Evolutionary conservation across 371 early-diverging fungal genomes (phyloP).

Genomic region (Rhizopus arrhizus): DNA sequence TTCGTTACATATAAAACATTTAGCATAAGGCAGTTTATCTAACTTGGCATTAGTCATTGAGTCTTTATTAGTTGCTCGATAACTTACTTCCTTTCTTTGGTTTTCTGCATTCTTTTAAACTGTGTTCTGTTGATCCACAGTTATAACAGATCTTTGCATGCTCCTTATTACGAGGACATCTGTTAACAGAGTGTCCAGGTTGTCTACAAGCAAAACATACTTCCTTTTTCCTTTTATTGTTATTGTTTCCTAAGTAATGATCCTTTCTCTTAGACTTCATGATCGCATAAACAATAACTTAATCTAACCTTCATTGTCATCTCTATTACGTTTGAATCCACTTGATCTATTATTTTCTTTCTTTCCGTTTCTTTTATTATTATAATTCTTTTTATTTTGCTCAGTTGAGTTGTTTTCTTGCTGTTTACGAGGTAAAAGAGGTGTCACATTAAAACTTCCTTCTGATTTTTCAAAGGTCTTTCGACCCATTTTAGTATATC

Average conservation of each 20-base stretch:
- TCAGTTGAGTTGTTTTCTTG: conserved; percentile 10
- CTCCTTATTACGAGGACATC: conserved; percentile 69
- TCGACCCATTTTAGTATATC: conserved; percentile 64
- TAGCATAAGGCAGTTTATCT: conserved; percentile 67
- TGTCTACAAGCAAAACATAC: conserved; percentile 86
- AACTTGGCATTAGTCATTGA: background rate
- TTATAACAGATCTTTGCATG: conserved; percentile 75
- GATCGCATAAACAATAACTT: background rate
- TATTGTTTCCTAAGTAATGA: background rate
- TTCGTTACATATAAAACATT: conserved; percentile 85
- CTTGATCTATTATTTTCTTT: background rate
- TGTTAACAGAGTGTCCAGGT: conserved; percentile 79
- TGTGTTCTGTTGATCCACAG: conserved; percentile 86
- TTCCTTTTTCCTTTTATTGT: conserved; percentile 33
- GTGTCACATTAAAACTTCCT: conserved; percentile 55
- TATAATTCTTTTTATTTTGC: background rate
- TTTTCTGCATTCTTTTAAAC: conserved; percentile 73
- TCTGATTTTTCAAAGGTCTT: conserved; percentile 62
- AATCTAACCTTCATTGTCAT: conserved; percentile 11
- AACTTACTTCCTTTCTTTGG: conserved; percentile 59
- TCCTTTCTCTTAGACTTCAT: background rate
- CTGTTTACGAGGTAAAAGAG: conserved; percentile 49
- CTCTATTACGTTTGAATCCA: conserved; percentile 21
- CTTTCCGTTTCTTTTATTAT: background rate
- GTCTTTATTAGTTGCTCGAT: too few species aligned